Evolutionary conservation across 176 grass and related monocot genomes (phyloP).

Genomic region (Triticum timopheevii): DNA sequence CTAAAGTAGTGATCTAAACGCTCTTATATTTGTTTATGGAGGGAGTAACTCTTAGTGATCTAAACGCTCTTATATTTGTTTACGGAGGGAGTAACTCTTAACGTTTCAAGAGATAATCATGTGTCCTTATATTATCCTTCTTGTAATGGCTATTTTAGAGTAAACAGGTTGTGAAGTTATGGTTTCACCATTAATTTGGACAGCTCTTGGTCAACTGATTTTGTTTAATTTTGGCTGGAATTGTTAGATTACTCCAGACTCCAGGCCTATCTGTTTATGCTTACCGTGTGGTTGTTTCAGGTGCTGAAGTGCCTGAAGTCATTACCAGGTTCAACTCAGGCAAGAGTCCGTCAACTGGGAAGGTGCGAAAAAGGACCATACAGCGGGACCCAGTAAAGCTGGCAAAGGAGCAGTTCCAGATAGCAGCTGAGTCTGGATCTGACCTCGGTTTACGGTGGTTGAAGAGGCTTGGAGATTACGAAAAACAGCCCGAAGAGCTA

Average conservation of each 20-base stretch:
- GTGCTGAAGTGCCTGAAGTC: constrained; percentile 75
- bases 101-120: neutral
- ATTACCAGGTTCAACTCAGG: constrained; percentile 74
- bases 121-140: neutral
- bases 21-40: too few relatives aligned
- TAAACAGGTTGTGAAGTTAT: neutral
- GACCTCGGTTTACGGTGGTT: constrained; percentile 82
- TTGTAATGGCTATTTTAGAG: neutral
- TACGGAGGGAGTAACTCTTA: neutral
- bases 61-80: too few relatives aligned
- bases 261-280: neutral
- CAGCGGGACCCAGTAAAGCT: constrained; percentile 55
- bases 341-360: constrained; percentile 60
- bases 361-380: constrained; percentile 42
- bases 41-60: too few relatives aligned
- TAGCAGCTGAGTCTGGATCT: constrained; percentile 69
- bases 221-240: neutral
- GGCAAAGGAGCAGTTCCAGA: constrained; percentile 77
- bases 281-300: constrained; percentile 31
- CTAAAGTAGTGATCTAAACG: too few relatives aligned
- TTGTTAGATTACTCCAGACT: neutral
- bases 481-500: constrained; percentile 42
- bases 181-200: neutral
- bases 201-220: neutral
- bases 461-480: constrained; percentile 65